Conservation (phyloP, 2,329 filamentous ascomycete genomes). For the Gaeumannomyces tritici region DNA sequence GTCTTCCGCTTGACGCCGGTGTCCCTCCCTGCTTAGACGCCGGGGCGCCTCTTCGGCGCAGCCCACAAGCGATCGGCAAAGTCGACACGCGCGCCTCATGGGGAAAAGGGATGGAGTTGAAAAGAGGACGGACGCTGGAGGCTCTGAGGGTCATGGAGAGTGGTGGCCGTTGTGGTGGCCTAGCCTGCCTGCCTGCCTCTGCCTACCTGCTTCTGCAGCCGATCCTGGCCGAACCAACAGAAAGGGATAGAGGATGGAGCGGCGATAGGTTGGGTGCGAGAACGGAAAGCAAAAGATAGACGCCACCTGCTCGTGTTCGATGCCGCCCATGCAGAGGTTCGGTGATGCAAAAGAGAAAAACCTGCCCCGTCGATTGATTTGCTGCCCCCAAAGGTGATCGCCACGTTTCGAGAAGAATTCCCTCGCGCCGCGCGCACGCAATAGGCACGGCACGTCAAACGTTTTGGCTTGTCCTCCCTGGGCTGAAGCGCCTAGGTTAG, state of each 20-base stretch:
- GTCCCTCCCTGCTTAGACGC: not conserved
- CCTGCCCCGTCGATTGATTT: not conserved
- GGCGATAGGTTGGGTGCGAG: not conserved
- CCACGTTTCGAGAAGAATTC: not conserved
- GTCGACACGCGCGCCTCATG: not conserved
- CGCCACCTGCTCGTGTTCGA: not conserved
- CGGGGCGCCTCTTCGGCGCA: not conserved
- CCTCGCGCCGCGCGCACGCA: no score
- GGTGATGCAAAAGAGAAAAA: no score
- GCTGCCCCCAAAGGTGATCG: not conserved
- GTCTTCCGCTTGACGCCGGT: not conserved
- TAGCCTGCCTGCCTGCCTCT: no score
- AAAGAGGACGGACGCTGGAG: not conserved
- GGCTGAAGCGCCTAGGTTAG: no score
- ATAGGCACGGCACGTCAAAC: not conserved
- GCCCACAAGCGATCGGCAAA: not conserved
- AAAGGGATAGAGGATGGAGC: no score
- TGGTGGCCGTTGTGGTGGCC: no score
- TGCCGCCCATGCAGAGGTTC: no score
- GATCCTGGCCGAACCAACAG: no score
- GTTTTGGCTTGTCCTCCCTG: no score
- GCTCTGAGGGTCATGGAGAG: not conserved
- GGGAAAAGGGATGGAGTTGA: no score
- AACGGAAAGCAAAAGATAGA: not conserved
- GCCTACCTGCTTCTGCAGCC: no score